Conservation (phyloP, 345 rosid species). For the Gynandropsis gynandra region DNA sequence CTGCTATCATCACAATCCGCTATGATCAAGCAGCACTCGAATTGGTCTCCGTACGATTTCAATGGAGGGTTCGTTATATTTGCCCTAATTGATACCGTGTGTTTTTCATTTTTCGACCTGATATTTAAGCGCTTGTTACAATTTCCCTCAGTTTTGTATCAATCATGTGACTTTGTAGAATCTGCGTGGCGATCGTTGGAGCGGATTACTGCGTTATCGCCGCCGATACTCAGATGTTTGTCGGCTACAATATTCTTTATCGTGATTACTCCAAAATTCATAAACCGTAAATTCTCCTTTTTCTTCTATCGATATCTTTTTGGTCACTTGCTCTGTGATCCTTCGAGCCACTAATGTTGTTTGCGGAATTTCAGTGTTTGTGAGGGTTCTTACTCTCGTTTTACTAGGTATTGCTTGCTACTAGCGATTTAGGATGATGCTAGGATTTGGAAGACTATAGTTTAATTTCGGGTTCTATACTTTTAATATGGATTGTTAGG, state of each 20-base stretch:
- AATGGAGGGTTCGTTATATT: slow-evolving; percentile 77
- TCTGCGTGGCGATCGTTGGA: slow-evolving; percentile 94
- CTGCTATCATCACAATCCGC: slow-evolving; percentile 15
- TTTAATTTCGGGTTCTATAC: background rate
- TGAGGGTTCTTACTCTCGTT: too few species aligned
- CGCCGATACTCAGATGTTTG: slow-evolving; percentile 95
- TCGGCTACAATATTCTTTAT: slow-evolving; percentile 79
- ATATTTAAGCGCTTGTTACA: background rate
- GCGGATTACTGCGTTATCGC: slow-evolving; percentile 92
- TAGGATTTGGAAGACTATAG: background rate
- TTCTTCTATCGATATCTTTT: background rate
- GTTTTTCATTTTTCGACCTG: slow-evolving; percentile 3
- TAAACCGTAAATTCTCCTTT: slow-evolving; percentile 42
- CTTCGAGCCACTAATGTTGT: background rate
- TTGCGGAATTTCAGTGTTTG: too few species aligned
- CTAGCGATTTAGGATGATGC: background rate
- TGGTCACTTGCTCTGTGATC: slow-evolving; percentile 1
- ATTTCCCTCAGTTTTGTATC: background rate
- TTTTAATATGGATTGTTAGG: slow-evolving; percentile 5
- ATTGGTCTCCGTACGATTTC: slow-evolving; percentile 91
- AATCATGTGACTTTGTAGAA: slow-evolving; percentile 31
- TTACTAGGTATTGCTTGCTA: too few species aligned
- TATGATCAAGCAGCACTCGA: slow-evolving; percentile 79
- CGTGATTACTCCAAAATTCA: slow-evolving; percentile 90
- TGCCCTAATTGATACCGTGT: background rate